phyloP scores from a whole-genome alignment of 768 basidiomycete species.

The Pleurotus eryngii region DNA sequence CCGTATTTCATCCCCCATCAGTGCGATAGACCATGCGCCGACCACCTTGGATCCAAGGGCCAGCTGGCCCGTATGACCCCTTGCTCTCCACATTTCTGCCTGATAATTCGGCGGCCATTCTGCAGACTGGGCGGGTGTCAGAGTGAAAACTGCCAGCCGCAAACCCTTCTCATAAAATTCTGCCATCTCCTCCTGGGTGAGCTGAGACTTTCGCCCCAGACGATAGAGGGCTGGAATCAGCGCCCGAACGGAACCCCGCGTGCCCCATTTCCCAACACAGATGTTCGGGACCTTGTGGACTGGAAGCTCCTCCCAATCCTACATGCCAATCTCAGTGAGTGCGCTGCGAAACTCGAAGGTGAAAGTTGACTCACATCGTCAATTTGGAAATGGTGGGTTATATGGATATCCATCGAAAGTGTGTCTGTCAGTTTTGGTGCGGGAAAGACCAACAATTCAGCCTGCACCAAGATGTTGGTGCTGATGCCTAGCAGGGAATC shows the following conservation, averaged over 20 bases:
- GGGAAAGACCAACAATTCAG: constrained; percentile 11
- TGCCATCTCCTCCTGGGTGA: not conserved
- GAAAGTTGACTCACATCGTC: constrained; percentile 4
- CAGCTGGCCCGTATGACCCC: not conserved
- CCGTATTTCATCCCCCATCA: not conserved
- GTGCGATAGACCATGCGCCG: not conserved
- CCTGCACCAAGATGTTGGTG: constrained; percentile 8
- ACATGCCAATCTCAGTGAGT: no score
- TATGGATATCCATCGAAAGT: constrained; percentile 15
- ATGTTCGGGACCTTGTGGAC: constrained; percentile 8
- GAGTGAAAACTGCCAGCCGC: constrained; percentile 6
- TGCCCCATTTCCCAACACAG: constrained; percentile 6
- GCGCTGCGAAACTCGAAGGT: not conserved
- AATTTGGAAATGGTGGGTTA: constrained; percentile 10
- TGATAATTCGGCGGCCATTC: constrained; percentile 11
- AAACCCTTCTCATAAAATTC: constrained; percentile 12
- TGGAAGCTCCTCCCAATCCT: not conserved
- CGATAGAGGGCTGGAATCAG: constrained; percentile 2
- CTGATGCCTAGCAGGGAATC: constrained; percentile 20
- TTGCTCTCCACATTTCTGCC: constrained; percentile 8
- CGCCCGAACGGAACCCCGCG: not conserved
- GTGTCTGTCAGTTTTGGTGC: constrained; percentile 14
- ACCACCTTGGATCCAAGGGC: constrained; percentile 3
- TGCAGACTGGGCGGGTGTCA: not conserved
- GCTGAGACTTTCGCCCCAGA: not conserved